A percentile compares a stretch with the other conserved stretches of the same genome.
Conservation (phyloP, 2,329 filamentous ascomycete species). For the Diplodia seriata region DNA sequence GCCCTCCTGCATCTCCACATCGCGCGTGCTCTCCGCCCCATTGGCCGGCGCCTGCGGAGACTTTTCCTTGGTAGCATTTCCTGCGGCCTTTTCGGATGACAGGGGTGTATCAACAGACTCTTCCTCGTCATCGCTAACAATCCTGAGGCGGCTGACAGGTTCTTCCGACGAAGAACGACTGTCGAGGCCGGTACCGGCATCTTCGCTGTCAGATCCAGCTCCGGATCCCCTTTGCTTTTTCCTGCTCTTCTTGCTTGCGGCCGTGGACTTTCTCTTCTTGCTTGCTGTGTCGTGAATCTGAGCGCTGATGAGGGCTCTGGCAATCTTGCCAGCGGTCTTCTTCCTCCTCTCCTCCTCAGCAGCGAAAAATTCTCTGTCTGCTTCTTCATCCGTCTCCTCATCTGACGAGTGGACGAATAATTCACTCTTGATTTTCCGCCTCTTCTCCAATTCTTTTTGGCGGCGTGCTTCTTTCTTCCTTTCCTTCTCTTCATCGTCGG, state of each 20-base stretch:
- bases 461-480: constrained; percentile 68
- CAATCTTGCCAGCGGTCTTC: constrained; percentile 59
- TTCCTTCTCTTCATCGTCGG: constrained; percentile 66
- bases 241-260: constrained; percentile 35
- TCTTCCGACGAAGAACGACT: constrained; percentile 42
- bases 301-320: constrained; percentile 56
- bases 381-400: constrained; percentile 84
- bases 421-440: constrained; percentile 81
- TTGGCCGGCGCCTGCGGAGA: neutral
- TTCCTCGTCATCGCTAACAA: constrained; percentile 42
- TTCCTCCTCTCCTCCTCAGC: constrained; percentile 72
- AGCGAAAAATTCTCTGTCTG: constrained; percentile 76
- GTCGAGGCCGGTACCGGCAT: constrained; percentile 38
- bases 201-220: constrained; percentile 38
- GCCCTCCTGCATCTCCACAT: constrained; percentile 41
- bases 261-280: constrained; percentile 46
- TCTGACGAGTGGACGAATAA: constrained; percentile 83
- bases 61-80: constrained; percentile 35
- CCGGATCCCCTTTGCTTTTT: constrained; percentile 47
- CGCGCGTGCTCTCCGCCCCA: constrained; percentile 29
- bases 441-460: constrained; percentile 76
- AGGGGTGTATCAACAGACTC: constrained; percentile 48
- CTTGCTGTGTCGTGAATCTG: constrained; percentile 39
- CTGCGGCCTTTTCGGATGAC: constrained; percentile 46
- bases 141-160: constrained; percentile 35